These are phyloP conservation scores for Mortierella sp. DNA, from an alignment of 371 early-diverging fungal genomes.

Conservation along the genomic window DNA sequence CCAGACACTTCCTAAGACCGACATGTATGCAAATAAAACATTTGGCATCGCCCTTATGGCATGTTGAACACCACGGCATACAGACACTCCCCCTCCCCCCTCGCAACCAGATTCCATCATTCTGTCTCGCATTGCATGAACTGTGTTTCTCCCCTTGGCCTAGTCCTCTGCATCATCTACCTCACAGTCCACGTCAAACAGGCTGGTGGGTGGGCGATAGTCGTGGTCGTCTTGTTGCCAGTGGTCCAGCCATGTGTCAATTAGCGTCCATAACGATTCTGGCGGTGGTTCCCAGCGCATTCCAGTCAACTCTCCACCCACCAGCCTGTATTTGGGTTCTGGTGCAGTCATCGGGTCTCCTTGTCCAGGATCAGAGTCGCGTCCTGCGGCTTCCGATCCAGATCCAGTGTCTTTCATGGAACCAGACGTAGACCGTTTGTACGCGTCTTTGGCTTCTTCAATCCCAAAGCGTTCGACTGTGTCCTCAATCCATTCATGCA, in stretches of 20 bases:
- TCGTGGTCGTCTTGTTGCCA: neutral
- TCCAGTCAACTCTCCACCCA: neutral
- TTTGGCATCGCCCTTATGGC: conserved; percentile 37
- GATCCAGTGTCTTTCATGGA: neutral
- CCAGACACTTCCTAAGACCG: conserved; percentile 51
- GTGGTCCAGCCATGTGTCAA: conserved; percentile 13
- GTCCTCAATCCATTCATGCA: conserved; percentile 4
- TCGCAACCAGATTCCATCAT: too few species aligned
- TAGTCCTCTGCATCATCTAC: conserved; percentile 9
- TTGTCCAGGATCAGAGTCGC: too few species aligned
- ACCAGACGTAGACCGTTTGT: neutral
- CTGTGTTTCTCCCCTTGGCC: neutral
- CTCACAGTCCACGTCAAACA: conserved; percentile 1
- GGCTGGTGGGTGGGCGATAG: neutral
- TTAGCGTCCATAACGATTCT: conserved; percentile 5
- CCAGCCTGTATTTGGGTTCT: neutral
- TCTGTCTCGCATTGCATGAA: too few species aligned
- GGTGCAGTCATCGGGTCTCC: too few species aligned
- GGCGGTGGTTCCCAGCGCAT: conserved; percentile 2
- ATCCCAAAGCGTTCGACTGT: neutral
- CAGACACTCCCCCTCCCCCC: conserved; percentile 27
- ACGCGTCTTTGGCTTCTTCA: neutral
- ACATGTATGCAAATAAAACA: conserved; percentile 46
- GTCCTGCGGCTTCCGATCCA: neutral
- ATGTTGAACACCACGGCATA: conserved; percentile 43